Conservation (phyloP, 2,329 filamentous ascomycete species). For the Hansfordia pulvinata region DNA sequence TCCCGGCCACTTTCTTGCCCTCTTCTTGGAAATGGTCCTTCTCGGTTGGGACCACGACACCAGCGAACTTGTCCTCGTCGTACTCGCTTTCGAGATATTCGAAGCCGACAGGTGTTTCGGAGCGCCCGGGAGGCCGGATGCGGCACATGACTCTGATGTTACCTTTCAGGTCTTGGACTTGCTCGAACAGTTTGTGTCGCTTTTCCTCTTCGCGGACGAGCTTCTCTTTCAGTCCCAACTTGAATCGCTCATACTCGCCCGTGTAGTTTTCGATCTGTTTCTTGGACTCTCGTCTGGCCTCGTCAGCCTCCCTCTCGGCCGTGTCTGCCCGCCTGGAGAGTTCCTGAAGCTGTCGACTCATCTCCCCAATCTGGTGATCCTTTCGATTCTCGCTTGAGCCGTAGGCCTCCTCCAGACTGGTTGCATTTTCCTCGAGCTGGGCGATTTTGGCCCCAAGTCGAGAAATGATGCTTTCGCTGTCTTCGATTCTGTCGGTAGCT, state of each 20-base stretch:
- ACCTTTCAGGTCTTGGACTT: constrained; percentile 93
- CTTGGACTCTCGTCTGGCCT: constrained; percentile 71
- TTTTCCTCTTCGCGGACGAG: constrained; percentile 84
- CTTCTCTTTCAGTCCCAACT: constrained; percentile 62
- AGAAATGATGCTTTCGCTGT: constrained; percentile 3
- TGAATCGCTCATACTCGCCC: constrained; percentile 56
- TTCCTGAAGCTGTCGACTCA: constrained; percentile 2
- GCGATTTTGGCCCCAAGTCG: constrained; percentile 5
- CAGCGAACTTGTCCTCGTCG: constrained; percentile 73
- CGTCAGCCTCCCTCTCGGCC: constrained; percentile 19
- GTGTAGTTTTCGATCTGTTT: constrained; percentile 53
- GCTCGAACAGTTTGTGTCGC: constrained; percentile 86
- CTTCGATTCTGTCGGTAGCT: constrained; percentile 8
- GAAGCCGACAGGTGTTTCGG: constrained; percentile 59
- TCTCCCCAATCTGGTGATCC: constrained; percentile 2
- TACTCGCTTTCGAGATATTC: constrained; percentile 46
- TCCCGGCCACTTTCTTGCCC: constrained; percentile 48
- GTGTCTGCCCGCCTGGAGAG: constrained; percentile 4
- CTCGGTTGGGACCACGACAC: constrained; percentile 72
- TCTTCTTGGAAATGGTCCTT: constrained; percentile 68
- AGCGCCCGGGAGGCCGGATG: constrained; percentile 60
- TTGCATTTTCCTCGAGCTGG: constrained; percentile 6
- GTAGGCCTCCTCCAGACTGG: constrained; percentile 2
- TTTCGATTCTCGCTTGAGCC: constrained; percentile 3
- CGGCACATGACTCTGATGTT: constrained; percentile 98